A percentile compares a stretch with the other conserved stretches of the same genome.
Evolutionary conservation across 2,329 filamentous ascomycete species (phyloP).

Genomic region (Trichophyton verrucosum): DNA sequence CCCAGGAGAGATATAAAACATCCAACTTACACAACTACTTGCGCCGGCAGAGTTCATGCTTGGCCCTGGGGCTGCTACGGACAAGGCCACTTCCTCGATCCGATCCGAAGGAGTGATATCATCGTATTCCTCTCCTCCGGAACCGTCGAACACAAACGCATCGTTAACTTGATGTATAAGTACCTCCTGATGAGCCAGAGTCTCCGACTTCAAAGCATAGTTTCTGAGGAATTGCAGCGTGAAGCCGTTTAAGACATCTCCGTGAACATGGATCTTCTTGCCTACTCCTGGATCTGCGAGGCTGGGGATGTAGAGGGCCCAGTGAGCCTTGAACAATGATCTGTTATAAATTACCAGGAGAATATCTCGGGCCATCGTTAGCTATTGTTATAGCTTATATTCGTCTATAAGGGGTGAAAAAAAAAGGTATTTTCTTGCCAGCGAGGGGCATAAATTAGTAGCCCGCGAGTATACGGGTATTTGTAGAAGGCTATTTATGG

Average conservation of each 20-base stretch:
- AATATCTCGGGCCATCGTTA: slow-evolving; percentile 9
- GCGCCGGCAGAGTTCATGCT: slow-evolving; percentile 14
- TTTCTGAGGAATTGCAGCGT: slow-evolving; percentile 15
- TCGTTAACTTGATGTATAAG: not conserved
- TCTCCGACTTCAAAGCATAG: slow-evolving; percentile 11
- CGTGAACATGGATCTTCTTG: slow-evolving; percentile 17
- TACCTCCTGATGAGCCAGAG: not conserved
- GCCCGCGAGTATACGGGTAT: too few relatives aligned
- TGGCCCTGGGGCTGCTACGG: slow-evolving; percentile 14
- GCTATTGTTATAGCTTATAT: not conserved
- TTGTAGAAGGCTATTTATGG: too few relatives aligned
- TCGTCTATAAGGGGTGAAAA: too few relatives aligned
- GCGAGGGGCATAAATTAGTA: not conserved
- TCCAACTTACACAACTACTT: not conserved
- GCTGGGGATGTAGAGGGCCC: slow-evolving; percentile 17
- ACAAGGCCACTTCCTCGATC: slow-evolving; percentile 16
- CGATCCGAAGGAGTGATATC: slow-evolving; percentile 7
- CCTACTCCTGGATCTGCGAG: slow-evolving; percentile 10
- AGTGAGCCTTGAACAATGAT: slow-evolving; percentile 19
- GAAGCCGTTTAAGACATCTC: slow-evolving; percentile 16
- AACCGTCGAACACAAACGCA: not conserved
- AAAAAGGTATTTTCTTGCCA: not conserved
- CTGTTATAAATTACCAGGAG: slow-evolving; percentile 16
- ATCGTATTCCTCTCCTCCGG: slow-evolving; percentile 2
- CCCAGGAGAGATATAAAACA: not conserved